Conservation (phyloP, 2,329 filamentous ascomycete genomes). For the Elsinoe batatas region DNA sequence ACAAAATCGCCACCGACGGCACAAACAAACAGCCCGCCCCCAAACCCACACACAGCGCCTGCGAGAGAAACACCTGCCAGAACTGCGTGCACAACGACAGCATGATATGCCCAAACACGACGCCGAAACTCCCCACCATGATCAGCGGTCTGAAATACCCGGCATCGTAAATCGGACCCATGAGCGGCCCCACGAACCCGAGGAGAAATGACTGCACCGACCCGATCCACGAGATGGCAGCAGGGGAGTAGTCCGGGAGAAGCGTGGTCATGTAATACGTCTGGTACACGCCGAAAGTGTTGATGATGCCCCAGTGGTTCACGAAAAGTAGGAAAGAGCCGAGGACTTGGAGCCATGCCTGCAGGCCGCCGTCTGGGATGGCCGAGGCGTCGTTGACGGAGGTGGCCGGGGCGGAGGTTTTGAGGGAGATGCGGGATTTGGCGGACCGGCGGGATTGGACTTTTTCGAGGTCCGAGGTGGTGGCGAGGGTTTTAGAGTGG, state of each 20-base stretch:
- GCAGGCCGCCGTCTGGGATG: conserved; percentile 37
- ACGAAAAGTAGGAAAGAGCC: conserved; percentile 39
- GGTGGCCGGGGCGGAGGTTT: background rate
- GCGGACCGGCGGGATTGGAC: conserved; percentile 3
- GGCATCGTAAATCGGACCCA: conserved; percentile 41
- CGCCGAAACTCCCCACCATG: conserved; percentile 33
- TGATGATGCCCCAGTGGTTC: conserved; percentile 39
- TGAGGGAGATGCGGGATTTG: background rate
- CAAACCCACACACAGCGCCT: conserved; percentile 40
- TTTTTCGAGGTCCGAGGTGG: background rate
- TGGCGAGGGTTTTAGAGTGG: background rate
- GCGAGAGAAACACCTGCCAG: conserved; percentile 42
- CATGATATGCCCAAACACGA: conserved; percentile 45
- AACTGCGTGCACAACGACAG: conserved; percentile 37
- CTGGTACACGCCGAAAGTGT: conserved; percentile 40
- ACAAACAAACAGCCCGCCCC: conserved; percentile 37
- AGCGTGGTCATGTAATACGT: conserved; percentile 38
- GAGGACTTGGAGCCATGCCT: conserved; percentile 40
- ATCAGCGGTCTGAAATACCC: conserved; percentile 39
- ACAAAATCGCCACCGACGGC: conserved; percentile 37
- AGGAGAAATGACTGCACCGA: conserved; percentile 40
- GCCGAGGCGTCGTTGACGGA: conserved; percentile 34
- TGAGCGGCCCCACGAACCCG: conserved; percentile 35
- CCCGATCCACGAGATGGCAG: conserved; percentile 42
- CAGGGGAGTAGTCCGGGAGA: conserved; percentile 31